Conservation (phyloP, 768 basidiomycete genomes). For the Rhodotorula babjevae region DNA sequence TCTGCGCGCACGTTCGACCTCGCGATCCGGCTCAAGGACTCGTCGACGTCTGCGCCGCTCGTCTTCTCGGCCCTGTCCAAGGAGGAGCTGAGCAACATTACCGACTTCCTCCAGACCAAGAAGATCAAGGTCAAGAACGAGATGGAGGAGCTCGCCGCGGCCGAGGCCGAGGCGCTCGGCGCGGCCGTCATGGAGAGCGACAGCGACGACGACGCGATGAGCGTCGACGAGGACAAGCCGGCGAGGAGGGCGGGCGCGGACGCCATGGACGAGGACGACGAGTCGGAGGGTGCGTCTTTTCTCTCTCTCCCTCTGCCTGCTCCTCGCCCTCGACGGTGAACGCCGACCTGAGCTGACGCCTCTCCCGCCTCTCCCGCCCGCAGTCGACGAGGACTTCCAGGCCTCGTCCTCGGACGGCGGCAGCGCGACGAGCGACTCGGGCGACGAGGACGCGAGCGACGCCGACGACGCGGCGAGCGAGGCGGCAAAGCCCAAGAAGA, state of each 20-base stretch:
- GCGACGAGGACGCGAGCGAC: not conserved
- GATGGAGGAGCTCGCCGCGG: constrained; percentile 64
- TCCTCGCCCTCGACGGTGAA: too few species aligned
- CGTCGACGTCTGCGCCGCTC: constrained; percentile 60
- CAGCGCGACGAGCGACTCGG: constrained; percentile 47
- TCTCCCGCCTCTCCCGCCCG: not conserved
- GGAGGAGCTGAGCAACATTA: constrained; percentile 84
- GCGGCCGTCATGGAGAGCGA: constrained; percentile 56
- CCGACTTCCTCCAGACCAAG: constrained; percentile 74
- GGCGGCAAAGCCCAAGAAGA: constrained; percentile 45
- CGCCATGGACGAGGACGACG: constrained; percentile 59
- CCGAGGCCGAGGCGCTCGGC: constrained; percentile 58
- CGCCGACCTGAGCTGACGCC: too few species aligned
- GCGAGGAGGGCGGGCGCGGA: not conserved
- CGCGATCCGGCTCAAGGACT: constrained; percentile 76
- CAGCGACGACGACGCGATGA: constrained; percentile 54
- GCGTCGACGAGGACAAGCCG: constrained; percentile 13
- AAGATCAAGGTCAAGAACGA: constrained; percentile 92
- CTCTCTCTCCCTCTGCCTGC: constrained; percentile 27
- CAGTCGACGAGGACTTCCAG: constrained; percentile 82
- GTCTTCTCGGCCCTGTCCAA: constrained; percentile 91
- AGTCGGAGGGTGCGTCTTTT: constrained; percentile 61
- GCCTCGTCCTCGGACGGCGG: constrained; percentile 50
- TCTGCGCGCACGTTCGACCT: constrained; percentile 91
- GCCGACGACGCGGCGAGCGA: constrained; percentile 23